These are phyloP conservation scores for Endotrypanum monterogeii DNA, from an alignment of 208 protist species.

Conservation along the genomic window DNA sequence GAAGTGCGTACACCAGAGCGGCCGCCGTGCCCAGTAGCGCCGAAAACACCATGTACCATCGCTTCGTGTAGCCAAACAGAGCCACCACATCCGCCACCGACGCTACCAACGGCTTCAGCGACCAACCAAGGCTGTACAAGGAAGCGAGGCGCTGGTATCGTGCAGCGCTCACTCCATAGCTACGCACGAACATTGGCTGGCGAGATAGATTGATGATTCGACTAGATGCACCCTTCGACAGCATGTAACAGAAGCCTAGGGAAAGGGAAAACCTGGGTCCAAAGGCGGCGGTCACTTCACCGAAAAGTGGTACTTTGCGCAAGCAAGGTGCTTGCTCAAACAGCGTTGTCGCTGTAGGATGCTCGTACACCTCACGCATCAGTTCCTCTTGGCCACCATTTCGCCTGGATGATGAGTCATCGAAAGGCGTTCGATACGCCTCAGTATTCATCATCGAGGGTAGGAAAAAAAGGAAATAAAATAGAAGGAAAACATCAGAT, in stretches of 20 bases:
- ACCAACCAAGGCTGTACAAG: conserved; percentile 42
- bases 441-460: conserved; percentile 6
- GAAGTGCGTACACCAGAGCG: conserved; percentile 33
- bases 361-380: conserved; percentile 6
- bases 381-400: not conserved
- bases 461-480: not conserved
- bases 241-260: conserved; percentile 35
- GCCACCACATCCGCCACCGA: conserved; percentile 42
- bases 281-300: conserved; percentile 36
- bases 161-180: conserved; percentile 21
- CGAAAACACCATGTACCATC: conserved; percentile 50
- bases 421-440: not conserved
- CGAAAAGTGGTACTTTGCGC: conserved; percentile 41
- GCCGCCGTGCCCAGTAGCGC: conserved; percentile 25
- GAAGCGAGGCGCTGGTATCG: conserved; percentile 44
- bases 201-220: conserved; percentile 37
- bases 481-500: not conserved
- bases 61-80: conserved; percentile 57
- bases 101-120: conserved; percentile 49
- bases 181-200: conserved; percentile 48
- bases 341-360: conserved; percentile 16
- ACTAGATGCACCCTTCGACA: conserved; percentile 41
- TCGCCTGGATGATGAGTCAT: not conserved
- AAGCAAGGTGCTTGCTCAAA: conserved; percentile 23
- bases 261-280: conserved; percentile 38